These are phyloP conservation scores for Capsicum rhomboideum DNA, from an alignment of 257 asterid genomes.

Conservation along the genomic window DNA sequence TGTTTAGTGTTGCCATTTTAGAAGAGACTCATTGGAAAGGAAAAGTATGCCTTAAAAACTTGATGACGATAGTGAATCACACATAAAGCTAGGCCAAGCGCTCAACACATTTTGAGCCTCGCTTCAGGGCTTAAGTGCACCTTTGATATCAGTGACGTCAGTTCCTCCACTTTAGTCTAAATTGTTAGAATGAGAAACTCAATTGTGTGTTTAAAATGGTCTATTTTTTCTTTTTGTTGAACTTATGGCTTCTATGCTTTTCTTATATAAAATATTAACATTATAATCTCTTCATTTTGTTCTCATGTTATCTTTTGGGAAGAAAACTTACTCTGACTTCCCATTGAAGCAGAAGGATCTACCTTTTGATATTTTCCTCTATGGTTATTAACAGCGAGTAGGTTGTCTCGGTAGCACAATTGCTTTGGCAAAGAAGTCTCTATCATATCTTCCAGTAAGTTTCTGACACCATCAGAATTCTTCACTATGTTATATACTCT, in stretches of 20 bases:
- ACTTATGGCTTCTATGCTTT: neutral
- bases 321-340: neutral
- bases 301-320: neutral
- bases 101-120: too few species aligned
- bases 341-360: neutral
- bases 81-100: too few species aligned
- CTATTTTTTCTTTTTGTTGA: neutral
- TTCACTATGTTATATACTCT: neutral
- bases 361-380: neutral
- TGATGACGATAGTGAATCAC: too few species aligned
- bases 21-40: too few species aligned
- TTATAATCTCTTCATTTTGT: neutral
- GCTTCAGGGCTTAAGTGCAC: too few species aligned
- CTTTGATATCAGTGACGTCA: too few species aligned
- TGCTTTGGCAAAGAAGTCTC: constrained; percentile 55
- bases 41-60: too few species aligned
- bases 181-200: neutral
- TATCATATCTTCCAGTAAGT: constrained; percentile 59
- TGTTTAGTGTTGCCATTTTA: too few species aligned
- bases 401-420: constrained; percentile 76
- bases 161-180: neutral
- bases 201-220: neutral
- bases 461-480: neutral
- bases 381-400: constrained; percentile 38
- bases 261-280: neutral